These are phyloP conservation scores for Anastatica hierochuntica DNA, from an alignment of 345 rosid genomes.

Conservation along the genomic window DNA sequence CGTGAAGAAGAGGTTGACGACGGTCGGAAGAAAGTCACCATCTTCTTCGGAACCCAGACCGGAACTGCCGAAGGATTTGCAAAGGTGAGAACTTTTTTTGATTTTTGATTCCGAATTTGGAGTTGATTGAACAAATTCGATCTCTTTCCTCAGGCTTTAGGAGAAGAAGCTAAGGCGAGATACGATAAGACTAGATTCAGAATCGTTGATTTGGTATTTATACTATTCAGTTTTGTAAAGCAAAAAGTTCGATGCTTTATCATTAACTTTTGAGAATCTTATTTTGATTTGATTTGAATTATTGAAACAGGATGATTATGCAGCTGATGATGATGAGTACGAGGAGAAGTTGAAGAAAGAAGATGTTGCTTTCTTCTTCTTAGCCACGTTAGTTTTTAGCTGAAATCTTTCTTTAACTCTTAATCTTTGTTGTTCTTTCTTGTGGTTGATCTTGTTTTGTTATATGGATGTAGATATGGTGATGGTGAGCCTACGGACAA, in stretches of 20 bases:
- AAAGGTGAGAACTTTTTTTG: constrained; percentile 51
- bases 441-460: constrained; percentile 9
- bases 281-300: not conserved
- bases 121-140: no score
- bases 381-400: constrained; percentile 76
- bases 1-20: constrained; percentile 59
- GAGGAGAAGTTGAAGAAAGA: constrained; percentile 89
- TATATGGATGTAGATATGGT: constrained; percentile 55
- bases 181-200: constrained; percentile 73
- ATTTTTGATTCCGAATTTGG: no score
- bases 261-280: no score
- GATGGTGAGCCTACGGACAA: constrained; percentile 99
- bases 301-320: constrained; percentile 71
- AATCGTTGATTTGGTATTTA: constrained; percentile 73
- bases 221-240: no score
- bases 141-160: no score
- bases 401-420: not conserved
- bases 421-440: not conserved
- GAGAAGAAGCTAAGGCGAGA: constrained; percentile 79
- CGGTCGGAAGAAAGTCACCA: constrained; percentile 61
- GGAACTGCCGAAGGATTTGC: constrained; percentile 99
- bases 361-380: constrained; percentile 62
- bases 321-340: constrained; percentile 88
- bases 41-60: constrained; percentile 91
- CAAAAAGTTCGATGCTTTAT: no score